phyloP scores from a whole-genome alignment of 768 basidiomycete species.

The Cyclocybe cylindracea region DNA sequence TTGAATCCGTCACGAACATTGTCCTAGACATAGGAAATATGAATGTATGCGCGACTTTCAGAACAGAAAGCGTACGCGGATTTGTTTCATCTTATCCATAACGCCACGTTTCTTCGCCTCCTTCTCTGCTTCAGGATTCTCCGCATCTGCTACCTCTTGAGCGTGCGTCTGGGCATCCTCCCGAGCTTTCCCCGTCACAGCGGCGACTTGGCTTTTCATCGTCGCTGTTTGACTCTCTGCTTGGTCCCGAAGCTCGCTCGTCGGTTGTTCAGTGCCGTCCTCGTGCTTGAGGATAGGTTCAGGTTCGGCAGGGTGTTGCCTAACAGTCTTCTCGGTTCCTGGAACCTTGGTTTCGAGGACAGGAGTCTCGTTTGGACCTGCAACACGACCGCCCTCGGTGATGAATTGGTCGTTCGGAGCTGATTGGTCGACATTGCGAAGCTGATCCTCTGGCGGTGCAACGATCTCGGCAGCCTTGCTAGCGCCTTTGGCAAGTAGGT shows the following conservation, averaged over 20 bases:
- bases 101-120: conserved; percentile 36
- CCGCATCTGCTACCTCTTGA: conserved; percentile 1
- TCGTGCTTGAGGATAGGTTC: conserved; percentile 30
- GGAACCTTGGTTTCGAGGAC: conserved; percentile 32
- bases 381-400: conserved; percentile 38
- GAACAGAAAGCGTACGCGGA: conserved; percentile 34
- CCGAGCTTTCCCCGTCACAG: not conserved
- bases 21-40: conserved; percentile 17
- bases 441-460: conserved; percentile 62
- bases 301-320: conserved; percentile 53
- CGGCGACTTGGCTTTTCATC: not conserved
- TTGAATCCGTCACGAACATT: conserved; percentile 24
- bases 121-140: conserved; percentile 14
- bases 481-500: conserved; percentile 77
- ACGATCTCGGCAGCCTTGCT: conserved; percentile 68
- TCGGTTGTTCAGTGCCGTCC: conserved; percentile 31
- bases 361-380: conserved; percentile 33
- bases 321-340: conserved; percentile 28
- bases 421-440: conserved; percentile 68
- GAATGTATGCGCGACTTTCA: conserved; percentile 23
- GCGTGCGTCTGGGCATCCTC: conserved; percentile 12
- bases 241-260: conserved; percentile 20
- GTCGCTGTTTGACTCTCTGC: not conserved
- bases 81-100: conserved; percentile 33
- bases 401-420: conserved; percentile 71